Evolutionary conservation across 345 rosid species (phyloP), one percentile per base, ranked within the genome.

Genomic region (Lepidium africanum): DNA sequence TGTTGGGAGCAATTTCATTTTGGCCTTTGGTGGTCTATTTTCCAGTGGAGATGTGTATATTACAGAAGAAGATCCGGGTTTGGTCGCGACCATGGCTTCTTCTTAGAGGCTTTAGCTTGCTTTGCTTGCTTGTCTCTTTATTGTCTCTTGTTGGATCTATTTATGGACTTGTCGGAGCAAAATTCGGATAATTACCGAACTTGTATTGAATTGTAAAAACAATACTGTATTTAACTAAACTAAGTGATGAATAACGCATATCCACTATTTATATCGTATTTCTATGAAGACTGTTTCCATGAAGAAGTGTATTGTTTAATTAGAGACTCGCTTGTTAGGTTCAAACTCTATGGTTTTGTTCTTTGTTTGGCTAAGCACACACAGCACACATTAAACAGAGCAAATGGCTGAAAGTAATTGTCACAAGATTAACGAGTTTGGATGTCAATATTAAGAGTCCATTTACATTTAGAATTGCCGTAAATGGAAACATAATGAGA

Each of bases 11-110:
- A 9, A n/a, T 87, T 27, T 81, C 70, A 32, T 92, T 90, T 45
- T 90, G 93, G 95, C 95, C 96, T 2, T 72, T 90, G 40, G 66
- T 85, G 2, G 86, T 90, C 61, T 83, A 90, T 78, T 87, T 87
- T 49, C 98, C 98, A 0, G 84, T 88, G 72, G 84, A 83, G 63
- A 89, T 92, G 93, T 82, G 82, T 68, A 53, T 81, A 39, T 68
- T 46, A 81, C 92, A 82, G 76, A 85, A 60, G 68, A 83, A 87
- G 10, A 55, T 76, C 15, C 75, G 65, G 64, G 63, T 73, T 12
- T 86, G 92, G 89, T 66, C 95, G 5, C 36, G 40, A 39, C 67
- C 72, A 36, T 86, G 98, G 95, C 37, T 85, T 13, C 7, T 85
- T 63, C 86, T 89, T 63, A 67, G 51, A 46, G 53, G 47, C 30